These are phyloP conservation scores for Rhodotorula sp. DNA, from an alignment of 1,284 basidiomycete species.

Conservation along the genomic window DNA sequence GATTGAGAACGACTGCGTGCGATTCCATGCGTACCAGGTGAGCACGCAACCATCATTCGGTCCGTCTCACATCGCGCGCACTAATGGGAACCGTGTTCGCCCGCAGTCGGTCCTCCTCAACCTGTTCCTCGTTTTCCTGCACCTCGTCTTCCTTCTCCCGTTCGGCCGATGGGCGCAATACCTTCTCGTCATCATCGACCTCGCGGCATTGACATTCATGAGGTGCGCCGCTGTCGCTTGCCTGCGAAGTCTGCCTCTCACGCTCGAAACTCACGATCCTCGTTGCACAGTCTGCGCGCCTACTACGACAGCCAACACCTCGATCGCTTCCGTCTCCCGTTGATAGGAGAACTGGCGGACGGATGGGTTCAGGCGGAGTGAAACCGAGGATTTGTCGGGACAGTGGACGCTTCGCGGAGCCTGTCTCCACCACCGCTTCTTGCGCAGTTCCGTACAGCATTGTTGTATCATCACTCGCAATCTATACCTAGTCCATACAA, in stretches of 20 bases:
- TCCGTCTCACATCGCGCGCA: neutral
- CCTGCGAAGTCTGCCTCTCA: too few relatives aligned
- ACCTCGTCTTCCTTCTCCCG: slow-evolving; percentile 25
- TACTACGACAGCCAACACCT: slow-evolving; percentile 30
- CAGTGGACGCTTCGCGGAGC: too few relatives aligned
- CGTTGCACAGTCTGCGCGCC: slow-evolving; percentile 15
- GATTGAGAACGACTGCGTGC: slow-evolving; percentile 34
- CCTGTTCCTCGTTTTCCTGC: slow-evolving; percentile 9
- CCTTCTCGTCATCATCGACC: slow-evolving; percentile 17
- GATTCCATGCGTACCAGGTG: slow-evolving; percentile 35
- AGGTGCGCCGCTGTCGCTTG: slow-evolving; percentile 10
- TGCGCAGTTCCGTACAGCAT: neutral
- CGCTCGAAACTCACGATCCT: neutral
- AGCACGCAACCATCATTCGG: too few relatives aligned
- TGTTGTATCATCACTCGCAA: slow-evolving; percentile 3
- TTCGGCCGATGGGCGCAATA: slow-evolving; percentile 20
- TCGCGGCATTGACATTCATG: slow-evolving; percentile 12
- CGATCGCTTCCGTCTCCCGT: slow-evolving; percentile 21
- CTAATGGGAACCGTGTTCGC: too few relatives aligned
- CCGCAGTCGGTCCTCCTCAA: slow-evolving; percentile 31
- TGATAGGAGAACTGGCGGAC: slow-evolving; percentile 30
- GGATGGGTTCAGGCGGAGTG: slow-evolving; percentile 28
- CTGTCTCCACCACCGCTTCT: neutral
- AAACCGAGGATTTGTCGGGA: neutral
- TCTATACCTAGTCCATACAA: too few relatives aligned